Evolutionary conservation across 352 stramenopile genomes (phyloP).

Genomic region (Pythium insidiosum): DNA sequence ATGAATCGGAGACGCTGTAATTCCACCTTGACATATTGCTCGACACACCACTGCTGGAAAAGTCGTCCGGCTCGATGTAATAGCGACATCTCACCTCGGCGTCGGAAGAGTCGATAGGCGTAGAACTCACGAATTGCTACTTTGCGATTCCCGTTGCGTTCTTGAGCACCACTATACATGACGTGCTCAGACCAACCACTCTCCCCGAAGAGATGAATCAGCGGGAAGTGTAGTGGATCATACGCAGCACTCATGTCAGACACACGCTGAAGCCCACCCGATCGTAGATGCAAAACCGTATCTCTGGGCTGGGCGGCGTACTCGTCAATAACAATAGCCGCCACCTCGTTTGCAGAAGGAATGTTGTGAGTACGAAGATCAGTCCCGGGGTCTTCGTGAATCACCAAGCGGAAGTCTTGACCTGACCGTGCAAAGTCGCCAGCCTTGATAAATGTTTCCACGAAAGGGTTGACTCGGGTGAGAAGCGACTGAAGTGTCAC

Average conservation of each 20-base stretch:
- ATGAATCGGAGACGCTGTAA: not conserved
- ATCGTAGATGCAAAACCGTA: not conserved
- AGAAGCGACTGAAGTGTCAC: not conserved
- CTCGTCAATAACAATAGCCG: not conserved
- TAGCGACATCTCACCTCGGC: not conserved
- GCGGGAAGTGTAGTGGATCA: not conserved
- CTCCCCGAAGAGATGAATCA: not conserved
- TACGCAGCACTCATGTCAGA: not conserved
- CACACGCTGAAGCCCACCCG: not conserved
- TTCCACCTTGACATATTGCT: slow-evolving; percentile 1
- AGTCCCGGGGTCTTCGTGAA: not conserved
- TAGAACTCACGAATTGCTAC: not conserved
- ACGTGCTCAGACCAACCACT: too few relatives aligned
- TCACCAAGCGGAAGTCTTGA: not conserved
- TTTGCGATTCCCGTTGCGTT: not conserved
- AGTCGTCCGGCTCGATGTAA: not conserved
- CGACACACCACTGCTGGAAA: slow-evolving; percentile 3
- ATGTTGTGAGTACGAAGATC: not conserved
- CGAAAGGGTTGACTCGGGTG: not conserved
- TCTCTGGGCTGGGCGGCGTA: not conserved
- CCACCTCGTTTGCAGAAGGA: not conserved
- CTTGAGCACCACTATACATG: too few relatives aligned
- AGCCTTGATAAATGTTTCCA: not conserved
- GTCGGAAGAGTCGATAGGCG: not conserved
- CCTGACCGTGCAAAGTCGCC: not conserved